Base-by-base conservation (phyloP, 805 yeast genomes). In the Phaffomyces thermotolerans region DNA sequence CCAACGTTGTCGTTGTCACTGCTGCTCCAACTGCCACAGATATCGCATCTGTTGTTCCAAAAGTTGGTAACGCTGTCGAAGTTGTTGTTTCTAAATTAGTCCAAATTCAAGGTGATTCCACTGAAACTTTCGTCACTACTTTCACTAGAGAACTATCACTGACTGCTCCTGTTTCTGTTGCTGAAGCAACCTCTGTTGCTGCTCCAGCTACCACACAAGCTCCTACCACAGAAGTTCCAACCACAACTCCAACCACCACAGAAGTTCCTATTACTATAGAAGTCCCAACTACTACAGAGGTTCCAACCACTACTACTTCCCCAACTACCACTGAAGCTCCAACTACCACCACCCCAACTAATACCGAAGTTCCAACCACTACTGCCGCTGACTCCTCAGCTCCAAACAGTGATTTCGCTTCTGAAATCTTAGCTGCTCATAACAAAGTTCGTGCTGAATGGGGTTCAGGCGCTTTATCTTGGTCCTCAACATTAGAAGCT, bases 401-500 rank as follows among this genome's bases (percentile, higher is more conserved):
- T 36, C 54, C 62, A 36, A 29, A 52, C 39, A 51, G 54, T 27
- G 39, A 59, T 45, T 72, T 73, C 47, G 70, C 73, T 18, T 45
- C 57, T 45, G 55, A 57, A 33, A 71, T 76, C 41, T 65, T 79
- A 51, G 63, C 60, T 35, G 74, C 68, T 36, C 81, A 77, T 61
- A 80, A 79, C 59, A 49, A 48, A 13, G 63, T 69, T 54, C 69
- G 84, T 65, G 68, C 77, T 36, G 52, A 56, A 32, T 79, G 73
- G 58, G 64, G 66, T 31, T 73, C 68, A 36, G 56, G 62, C 1
- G 61, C 64, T 25, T 64, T 80, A 53, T 50, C 69, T 4, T 80
- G 85, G 85, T 69, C 70, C 42, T 57, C 67, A 33, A 56, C 59
- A 6, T 59, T 73, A 39, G 74, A 71, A 43, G 54, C 64, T 15